Percentiles rank a stretch among this genome's conserved stretches.
Conservation (phyloP, 2,329 filamentous ascomycete genomes). For the Rhynchosporium secalis region DNA sequence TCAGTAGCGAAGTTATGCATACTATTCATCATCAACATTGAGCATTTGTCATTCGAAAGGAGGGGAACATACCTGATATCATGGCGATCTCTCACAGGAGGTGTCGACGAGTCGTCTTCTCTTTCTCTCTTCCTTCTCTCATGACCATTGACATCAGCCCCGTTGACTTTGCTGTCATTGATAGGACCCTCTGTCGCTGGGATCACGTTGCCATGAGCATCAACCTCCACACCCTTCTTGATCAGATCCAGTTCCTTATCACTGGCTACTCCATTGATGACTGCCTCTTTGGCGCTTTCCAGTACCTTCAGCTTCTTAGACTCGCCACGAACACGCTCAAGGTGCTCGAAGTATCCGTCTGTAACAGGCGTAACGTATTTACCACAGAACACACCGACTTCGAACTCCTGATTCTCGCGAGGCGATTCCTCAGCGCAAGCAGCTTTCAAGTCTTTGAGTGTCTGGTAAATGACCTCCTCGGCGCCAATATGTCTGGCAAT, state of each 20-base stretch:
- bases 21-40: conserved; percentile 25
- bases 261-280: conserved; percentile 61
- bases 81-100: conserved; percentile 39
- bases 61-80: conserved; percentile 38
- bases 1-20: conserved; percentile 38
- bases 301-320: conserved; percentile 66
- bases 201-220: conserved; percentile 56
- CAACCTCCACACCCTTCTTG: conserved; percentile 59
- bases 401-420: conserved; percentile 65
- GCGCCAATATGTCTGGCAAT: conserved; percentile 71
- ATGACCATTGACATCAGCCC: conserved; percentile 28
- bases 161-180: conserved; percentile 24
- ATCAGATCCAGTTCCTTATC: conserved; percentile 62
- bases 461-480: conserved; percentile 75
- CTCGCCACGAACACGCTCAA: conserved; percentile 71
- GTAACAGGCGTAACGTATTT: conserved; percentile 81
- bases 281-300: conserved; percentile 63
- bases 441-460: conserved; percentile 74
- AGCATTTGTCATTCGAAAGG: background rate
- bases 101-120: conserved; percentile 30
- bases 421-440: conserved; percentile 74
- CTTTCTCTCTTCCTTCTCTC: conserved; percentile 35
- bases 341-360: conserved; percentile 77
- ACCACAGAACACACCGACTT: conserved; percentile 90
- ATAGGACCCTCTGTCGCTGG: conserved; percentile 39